These are phyloP conservation scores for Gnaphalium uliginosum DNA, from an alignment of 129 eudicot genomes.

Conservation along the genomic window DNA sequence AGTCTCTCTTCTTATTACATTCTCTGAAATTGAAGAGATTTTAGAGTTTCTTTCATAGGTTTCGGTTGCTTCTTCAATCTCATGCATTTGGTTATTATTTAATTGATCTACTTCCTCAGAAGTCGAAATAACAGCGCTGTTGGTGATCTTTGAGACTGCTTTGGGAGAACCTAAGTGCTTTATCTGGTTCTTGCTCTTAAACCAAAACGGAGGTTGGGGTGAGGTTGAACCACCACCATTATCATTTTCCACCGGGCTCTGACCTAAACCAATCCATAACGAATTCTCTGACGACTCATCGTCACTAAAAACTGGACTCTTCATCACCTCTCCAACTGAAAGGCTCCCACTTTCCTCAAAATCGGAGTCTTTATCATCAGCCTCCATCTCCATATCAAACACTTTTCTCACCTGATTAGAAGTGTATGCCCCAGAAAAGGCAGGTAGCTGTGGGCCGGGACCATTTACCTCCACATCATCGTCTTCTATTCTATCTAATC, in stretches of 20 bases:
- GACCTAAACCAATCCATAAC: constrained; percentile 90
- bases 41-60: constrained; percentile 27
- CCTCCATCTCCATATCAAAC: constrained; percentile 76
- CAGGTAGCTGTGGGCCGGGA: constrained; percentile 64
- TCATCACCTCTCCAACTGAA: constrained; percentile 80
- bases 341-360: constrained; percentile 79
- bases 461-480: constrained; percentile 49
- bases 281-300: constrained; percentile 81
- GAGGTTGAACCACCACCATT: constrained; percentile 28
- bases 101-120: background rate
- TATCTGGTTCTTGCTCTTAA: constrained; percentile 49
- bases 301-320: constrained; percentile 89
- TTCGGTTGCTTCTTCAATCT: constrained; percentile 59
- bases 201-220: constrained; percentile 77
- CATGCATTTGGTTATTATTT: constrained; percentile 19
- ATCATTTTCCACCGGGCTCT: constrained; percentile 61
- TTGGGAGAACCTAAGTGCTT: constrained; percentile 51
- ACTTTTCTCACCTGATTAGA: constrained; percentile 92
- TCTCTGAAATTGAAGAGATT: constrained; percentile 44
- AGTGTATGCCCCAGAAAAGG: constrained; percentile 88
- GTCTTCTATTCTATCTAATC: constrained; percentile 37
- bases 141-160: constrained; percentile 41
- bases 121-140: background rate
- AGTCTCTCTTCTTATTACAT: constrained; percentile 90
- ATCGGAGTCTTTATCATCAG: constrained; percentile 59